Conservation (phyloP, 108 stramenopile species). For the Craspedostauros australis region DNA sequence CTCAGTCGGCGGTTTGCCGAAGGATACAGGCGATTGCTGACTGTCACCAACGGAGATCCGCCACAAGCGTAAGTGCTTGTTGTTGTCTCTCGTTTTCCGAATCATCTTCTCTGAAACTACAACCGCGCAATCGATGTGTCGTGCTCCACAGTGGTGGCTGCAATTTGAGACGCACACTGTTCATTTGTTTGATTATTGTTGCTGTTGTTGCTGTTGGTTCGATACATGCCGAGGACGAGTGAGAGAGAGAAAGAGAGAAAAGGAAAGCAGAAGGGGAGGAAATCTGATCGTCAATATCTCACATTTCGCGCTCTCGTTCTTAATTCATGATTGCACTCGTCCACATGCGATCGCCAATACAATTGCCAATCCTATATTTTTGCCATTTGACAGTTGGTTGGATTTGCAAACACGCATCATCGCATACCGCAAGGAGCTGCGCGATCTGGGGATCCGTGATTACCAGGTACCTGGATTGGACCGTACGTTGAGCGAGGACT, state of each 20-base stretch:
- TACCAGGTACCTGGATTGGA: conserved; percentile 77
- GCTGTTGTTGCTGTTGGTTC: no score
- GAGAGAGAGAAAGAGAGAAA: no score
- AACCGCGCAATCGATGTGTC: no score
- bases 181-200: no score
- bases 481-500: conserved; percentile 18
- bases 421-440: conserved; percentile 76
- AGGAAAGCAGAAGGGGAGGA: no score
- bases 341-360: neutral
- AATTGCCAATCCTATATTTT: neutral
- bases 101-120: neutral
- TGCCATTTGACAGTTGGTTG: conserved; percentile 33
- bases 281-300: no score
- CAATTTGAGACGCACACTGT: no score
- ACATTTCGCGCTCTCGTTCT: no score
- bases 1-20: conserved; percentile 90
- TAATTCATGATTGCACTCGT: no score
- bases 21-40: conserved; percentile 80
- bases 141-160: no score
- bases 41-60: conserved; percentile 49
- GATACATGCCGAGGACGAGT: no score
- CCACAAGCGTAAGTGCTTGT: conserved; percentile 58
- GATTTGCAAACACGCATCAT: conserved; percentile 72
- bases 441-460: conserved; percentile 86
- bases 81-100: neutral